These are phyloP conservation scores for Colletotrichum cereale DNA, from an alignment of 2,329 filamentous ascomycete genomes.

Conservation along the genomic window DNA sequence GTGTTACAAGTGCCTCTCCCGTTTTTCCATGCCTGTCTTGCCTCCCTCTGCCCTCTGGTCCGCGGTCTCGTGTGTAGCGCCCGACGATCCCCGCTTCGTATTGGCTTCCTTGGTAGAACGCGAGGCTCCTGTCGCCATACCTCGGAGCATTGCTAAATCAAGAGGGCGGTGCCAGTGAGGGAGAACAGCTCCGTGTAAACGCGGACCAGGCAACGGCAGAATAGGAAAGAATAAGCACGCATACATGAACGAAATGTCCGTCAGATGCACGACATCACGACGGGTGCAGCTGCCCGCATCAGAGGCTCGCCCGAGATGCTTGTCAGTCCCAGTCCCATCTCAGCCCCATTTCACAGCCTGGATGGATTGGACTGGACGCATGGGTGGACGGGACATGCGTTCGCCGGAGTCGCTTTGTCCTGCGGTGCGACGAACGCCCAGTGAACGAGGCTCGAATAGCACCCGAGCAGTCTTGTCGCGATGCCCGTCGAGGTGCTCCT, in stretches of 20 bases:
- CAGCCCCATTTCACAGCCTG: constrained; percentile 2
- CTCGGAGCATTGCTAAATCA: constrained; percentile 5
- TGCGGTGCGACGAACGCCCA: constrained; percentile 26
- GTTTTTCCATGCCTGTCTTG: background rate
- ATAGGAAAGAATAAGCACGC: background rate
- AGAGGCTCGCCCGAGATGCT: background rate
- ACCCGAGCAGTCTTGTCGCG: background rate
- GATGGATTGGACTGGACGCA: background rate
- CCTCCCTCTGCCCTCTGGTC: background rate
- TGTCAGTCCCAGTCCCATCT: background rate
- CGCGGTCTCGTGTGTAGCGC: constrained; percentile 4
- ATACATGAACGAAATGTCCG: background rate
- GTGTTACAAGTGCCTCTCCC: background rate
- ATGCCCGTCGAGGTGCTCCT: background rate
- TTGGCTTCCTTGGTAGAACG: background rate
- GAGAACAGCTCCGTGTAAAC: background rate
- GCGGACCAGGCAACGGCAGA: background rate
- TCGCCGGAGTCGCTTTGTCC: background rate
- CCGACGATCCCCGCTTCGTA: constrained; percentile 3
- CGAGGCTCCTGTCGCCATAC: background rate
- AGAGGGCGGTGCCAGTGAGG: background rate
- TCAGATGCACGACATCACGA: constrained; percentile 33
- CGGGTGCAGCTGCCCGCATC: constrained; percentile 3
- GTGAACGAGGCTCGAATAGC: background rate
- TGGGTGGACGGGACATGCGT: background rate